Base-by-base conservation (phyloP, 1,284 basidiomycete genomes). In the Ganoderma meredithae region DNA sequence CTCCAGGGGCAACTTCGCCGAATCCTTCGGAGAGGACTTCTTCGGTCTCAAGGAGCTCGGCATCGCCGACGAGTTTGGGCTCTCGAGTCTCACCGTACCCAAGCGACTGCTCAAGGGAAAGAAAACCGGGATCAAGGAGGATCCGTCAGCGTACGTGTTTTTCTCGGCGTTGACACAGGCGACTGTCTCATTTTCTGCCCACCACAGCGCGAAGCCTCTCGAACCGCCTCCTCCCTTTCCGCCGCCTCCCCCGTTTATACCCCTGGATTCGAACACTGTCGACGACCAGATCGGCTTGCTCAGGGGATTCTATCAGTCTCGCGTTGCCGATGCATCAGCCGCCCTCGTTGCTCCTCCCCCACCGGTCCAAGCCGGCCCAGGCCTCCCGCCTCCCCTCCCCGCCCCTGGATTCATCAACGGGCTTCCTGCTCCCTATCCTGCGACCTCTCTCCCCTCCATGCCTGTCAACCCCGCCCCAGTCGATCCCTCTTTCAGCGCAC, bases 21-120 rank as follows among this genome's bases (percentile, higher is more conserved):
- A 95, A 64, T 86, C 90, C 27, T 86, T 97, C 19, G 96, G 96
- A 44, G 96, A 98, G 75, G 97, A 99, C 80, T 98, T 96, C 81
- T 88, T 99, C 41, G 97, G 96, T 22, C 85, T 98, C 39, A 87
- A 89, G 64, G 95, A 95, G 77, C 82, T 97, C 53, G 97, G 97
- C 25, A 94, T 99, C 66, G 95, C 96, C 62, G 86, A 87, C 56
- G 97, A 98, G 78, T 85, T 95, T 65, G 95, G 95, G n/a, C 81
- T 97, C 71, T 86, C 90, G 1, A 92, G 86, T 69, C 84, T 98
- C 62, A 88, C 86, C 13, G 87, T 98, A 22, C 97, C 97, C 7
- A 91, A 90, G 76, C 88, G 86, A 66, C 79, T 98, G 41, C 88
- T 96, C 77, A 92, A 90, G 75, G 90, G 93, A 44, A 90, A 92